Conservation (phyloP, 129 eudicot genomes). For the Helichrysum umbraculigerum region DNA sequence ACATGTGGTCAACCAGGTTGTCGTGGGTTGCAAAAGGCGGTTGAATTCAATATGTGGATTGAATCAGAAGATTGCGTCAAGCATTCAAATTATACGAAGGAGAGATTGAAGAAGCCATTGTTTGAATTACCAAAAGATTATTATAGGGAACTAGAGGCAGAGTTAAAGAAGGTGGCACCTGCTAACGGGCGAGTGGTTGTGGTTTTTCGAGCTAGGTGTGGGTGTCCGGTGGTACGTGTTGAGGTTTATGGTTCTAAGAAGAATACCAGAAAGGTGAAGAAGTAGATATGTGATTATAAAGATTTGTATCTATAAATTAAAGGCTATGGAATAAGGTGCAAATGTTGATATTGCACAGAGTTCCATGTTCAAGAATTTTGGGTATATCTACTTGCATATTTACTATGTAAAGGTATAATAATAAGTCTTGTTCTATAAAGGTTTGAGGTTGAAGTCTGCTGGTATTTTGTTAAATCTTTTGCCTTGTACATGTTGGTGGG, state of each 20-base stretch:
- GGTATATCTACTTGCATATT: background rate
- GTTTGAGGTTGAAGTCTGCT: background rate
- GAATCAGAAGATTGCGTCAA: constrained; percentile 58
- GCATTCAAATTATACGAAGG: constrained; percentile 47
- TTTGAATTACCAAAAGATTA: constrained; percentile 57
- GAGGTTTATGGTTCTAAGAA: constrained; percentile 80
- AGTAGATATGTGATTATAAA: constrained; percentile 46
- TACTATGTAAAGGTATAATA: background rate
- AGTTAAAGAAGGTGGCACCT: constrained; percentile 94
- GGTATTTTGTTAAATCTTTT: background rate
- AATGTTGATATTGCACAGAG: background rate
- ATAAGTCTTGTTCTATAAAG: background rate
- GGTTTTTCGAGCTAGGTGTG: constrained; percentile 70
- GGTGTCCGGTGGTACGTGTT: constrained; percentile 77
- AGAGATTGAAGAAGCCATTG: constrained; percentile 83
- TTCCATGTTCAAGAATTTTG: background rate
- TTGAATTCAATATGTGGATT: constrained; percentile 87
- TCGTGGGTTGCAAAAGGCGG: constrained; percentile 64
- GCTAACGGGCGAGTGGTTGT: constrained; percentile 81
- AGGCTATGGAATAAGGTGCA: constrained; percentile 19
- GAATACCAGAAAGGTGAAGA: constrained; percentile 49
- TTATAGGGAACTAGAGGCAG: constrained; percentile 59
- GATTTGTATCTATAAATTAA: background rate
- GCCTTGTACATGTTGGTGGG: no score
- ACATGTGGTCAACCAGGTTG: constrained; percentile 65